phyloP scores from a whole-genome alignment of 2,329 filamentous ascomycete genomes.

The Cytospora chrysosperma region DNA sequence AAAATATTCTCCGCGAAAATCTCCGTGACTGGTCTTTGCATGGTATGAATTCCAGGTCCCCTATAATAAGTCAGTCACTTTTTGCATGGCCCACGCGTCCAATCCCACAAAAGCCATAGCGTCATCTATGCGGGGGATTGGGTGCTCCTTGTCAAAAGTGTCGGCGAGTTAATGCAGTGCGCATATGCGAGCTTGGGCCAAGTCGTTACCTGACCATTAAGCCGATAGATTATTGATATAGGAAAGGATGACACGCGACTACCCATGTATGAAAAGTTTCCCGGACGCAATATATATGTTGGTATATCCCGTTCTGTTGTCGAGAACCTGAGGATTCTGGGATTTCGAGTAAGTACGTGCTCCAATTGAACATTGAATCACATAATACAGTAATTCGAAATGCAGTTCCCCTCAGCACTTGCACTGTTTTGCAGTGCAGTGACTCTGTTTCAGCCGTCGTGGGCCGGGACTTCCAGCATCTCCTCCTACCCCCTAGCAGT shows the following conservation, averaged over 20 bases:
- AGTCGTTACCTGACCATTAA: background rate
- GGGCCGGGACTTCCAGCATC: constrained; percentile 7
- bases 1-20: background rate
- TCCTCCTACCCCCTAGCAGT: constrained; percentile 30
- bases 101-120: background rate
- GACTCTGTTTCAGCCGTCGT: background rate
- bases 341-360: no score
- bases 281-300: background rate
- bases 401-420: background rate
- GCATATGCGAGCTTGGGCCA: background rate
- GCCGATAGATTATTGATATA: background rate
- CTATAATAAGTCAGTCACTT: background rate
- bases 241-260: no score
- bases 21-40: background rate
- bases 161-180: background rate
- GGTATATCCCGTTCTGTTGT: no score
- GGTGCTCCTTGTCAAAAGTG: background rate
- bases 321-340: no score
- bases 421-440: constrained; percentile 1
- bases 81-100: background rate
- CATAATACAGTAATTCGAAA: no score
- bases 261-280: no score
- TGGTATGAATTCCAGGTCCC: background rate
- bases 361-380: background rate
- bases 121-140: background rate